Evolutionary conservation across 352 stramenopile species (phyloP), one percentile per base, ranked within the genome.

Genomic region (Peronospora destructor): DNA sequence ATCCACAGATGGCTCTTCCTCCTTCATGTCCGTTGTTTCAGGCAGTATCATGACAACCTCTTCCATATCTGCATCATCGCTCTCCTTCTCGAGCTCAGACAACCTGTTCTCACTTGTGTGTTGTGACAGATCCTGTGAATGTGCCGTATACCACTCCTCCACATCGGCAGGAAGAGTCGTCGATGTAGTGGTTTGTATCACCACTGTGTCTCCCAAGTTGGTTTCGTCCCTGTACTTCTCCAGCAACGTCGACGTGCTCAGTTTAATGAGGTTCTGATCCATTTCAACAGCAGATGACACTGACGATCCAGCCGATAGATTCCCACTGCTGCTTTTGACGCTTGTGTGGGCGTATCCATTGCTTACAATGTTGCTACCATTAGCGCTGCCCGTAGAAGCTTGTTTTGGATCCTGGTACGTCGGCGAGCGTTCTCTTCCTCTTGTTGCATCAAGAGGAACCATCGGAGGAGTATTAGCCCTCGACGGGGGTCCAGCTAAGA

Each of bases 131-230:
- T 61, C 61, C 14, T 60, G 40, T 7, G 47, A 61, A n/a, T 58
- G 42, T 13, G 29, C 42, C 35, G 54, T 68, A 37, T 73, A 69
- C 56, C 53, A 71, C 14, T 72, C 54, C 4, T 71, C 58, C 5
- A 53, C 61, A 9, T 62, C 56, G 8, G 35, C 41, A 5, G 49
- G 61, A 33, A 68, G 32, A 13, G n/a, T 38, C 13, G 60, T 47
- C 2, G 62, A 61, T n/a, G 59, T 32, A 3, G 37, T 59, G 41
- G 34, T 61, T 16, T 66, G 58, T 26, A 45, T 42, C 47, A 65
- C 57, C 2, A 43, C 51, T 17, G 49, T 55, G 26, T 64, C 55
- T 0, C 11, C 54, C n/a, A 71, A 36, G 36, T 61, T 57, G 9
- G 45, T 23, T 16, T 68, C 59, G 35, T 73, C 59, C 26, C 56